phyloP scores from a whole-genome alignment of 345 rosid species.

The Cardiospermum halicacabum region DNA sequence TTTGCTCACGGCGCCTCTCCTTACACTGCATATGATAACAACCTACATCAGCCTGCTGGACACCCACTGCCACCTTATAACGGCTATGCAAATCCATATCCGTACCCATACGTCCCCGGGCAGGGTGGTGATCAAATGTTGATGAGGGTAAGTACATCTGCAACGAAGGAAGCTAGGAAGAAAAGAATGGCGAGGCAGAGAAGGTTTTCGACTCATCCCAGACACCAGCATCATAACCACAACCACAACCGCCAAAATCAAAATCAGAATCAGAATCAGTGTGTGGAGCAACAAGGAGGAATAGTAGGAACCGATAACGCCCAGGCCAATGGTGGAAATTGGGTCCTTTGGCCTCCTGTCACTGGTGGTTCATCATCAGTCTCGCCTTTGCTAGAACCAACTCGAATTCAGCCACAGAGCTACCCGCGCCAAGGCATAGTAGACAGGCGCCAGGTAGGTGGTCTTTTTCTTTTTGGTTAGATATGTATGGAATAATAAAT shows the following conservation, averaged over 20 bases:
- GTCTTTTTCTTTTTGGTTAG: neutral
- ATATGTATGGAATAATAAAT: too few relatives aligned
- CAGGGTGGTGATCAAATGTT: conserved; percentile 47
- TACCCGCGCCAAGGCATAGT: conserved; percentile 43
- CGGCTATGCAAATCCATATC: conserved; percentile 55
- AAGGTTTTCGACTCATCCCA: conserved; percentile 52
- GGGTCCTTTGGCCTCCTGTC: conserved; percentile 64
- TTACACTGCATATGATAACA: conserved; percentile 31
- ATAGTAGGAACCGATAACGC: conserved; percentile 14
- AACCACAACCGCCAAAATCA: conserved; percentile 41
- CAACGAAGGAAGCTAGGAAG: conserved; percentile 93
- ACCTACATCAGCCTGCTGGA: conserved; percentile 22
- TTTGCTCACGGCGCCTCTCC: conserved; percentile 33
- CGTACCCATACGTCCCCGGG: conserved; percentile 39
- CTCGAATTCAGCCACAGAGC: conserved; percentile 38
- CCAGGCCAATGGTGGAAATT: conserved; percentile 33
- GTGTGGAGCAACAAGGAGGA: conserved; percentile 36
- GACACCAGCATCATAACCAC: conserved; percentile 26
- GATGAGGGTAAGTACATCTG: conserved; percentile 60
- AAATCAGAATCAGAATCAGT: conserved; percentile 26
- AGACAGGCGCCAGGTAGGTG: conserved; percentile 69
- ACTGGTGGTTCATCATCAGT: conserved; percentile 17
- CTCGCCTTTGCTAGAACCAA: conserved; percentile 29
- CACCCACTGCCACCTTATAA: conserved; percentile 33
- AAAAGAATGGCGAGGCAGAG: conserved; percentile 98